A percentile compares a stretch with the other conserved stretches of the same genome.
Conservation (phyloP, 192 early-diverging fungal species). For the Entophlyctis luteolus region DNA sequence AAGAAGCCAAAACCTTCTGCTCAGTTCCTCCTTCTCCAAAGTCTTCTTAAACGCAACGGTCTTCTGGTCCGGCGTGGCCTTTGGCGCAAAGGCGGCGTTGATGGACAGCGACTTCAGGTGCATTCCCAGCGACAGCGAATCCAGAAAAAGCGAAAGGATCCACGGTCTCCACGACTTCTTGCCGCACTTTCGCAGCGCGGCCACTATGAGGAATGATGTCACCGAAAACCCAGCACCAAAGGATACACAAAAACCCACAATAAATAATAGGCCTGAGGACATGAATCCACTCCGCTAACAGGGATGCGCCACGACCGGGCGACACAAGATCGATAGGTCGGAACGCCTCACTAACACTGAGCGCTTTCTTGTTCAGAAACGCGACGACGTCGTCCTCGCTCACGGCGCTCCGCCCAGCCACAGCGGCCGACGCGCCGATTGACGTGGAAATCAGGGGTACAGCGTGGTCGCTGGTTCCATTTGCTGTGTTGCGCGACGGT, state of each 20-base stretch:
- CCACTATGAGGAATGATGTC: slow-evolving; percentile 39
- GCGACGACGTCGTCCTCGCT: background rate
- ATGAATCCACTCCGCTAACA: slow-evolving; percentile 72
- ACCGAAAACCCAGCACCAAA: background rate
- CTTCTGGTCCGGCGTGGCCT: background rate
- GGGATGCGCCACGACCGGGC: slow-evolving; percentile 45
- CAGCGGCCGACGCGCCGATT: slow-evolving; percentile 27
- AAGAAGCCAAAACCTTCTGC: slow-evolving; percentile 67
- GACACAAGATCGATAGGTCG: slow-evolving; percentile 70
- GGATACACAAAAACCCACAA: slow-evolving; percentile 42
- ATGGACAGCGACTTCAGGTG: slow-evolving; percentile 4
- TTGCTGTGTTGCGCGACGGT: background rate
- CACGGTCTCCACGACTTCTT: slow-evolving; percentile 76
- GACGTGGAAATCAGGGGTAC: slow-evolving; percentile 39
- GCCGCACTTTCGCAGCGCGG: slow-evolving; percentile 73
- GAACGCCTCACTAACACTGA: slow-evolving; percentile 38
- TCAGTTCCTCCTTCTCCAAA: slow-evolving; percentile 76
- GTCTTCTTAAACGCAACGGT: slow-evolving; percentile 35
- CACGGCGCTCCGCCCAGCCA: slow-evolving; percentile 22
- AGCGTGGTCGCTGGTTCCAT: background rate
- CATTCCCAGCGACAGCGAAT: slow-evolving; percentile 34
- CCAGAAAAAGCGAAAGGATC: slow-evolving; percentile 73
- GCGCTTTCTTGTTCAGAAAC: slow-evolving; percentile 26
- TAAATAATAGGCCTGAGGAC: slow-evolving; percentile 83
- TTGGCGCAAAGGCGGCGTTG: background rate